phyloP scores from a whole-genome alignment of 441 rosid genomes.

The Populus hybrid region DNA sequence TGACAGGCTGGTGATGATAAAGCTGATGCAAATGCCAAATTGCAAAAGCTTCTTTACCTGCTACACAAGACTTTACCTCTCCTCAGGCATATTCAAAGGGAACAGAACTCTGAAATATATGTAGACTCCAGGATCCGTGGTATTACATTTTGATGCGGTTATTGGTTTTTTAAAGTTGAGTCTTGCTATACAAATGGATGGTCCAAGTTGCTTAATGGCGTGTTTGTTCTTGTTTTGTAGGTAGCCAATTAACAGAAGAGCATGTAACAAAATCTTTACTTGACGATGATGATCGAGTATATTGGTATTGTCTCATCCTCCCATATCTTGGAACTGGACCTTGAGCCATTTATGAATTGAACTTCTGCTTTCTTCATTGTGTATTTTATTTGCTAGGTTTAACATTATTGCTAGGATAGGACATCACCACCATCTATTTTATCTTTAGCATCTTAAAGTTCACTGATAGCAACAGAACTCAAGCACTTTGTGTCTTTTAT shows the following conservation, averaged over 20 bases:
- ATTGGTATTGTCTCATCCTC: constrained; percentile 39
- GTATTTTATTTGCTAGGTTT: constrained; percentile 21
- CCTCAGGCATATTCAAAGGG: constrained; percentile 41
- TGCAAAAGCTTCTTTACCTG: constrained; percentile 40
- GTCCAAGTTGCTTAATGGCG: constrained; percentile 10
- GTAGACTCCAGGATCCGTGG: constrained; percentile 39
- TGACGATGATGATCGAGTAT: constrained; percentile 54
- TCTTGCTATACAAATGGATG: background rate
- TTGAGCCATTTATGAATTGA: constrained; percentile 15
- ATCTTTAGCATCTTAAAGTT: background rate
- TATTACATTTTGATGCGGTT: constrained; percentile 19
- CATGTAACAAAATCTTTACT: constrained; percentile 27
- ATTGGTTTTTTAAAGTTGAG: background rate
- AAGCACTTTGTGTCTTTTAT: background rate
- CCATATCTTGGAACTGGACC: constrained; percentile 10
- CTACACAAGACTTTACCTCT: constrained; percentile 43
- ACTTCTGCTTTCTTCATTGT: background rate
- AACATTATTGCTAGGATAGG: constrained; percentile 14
- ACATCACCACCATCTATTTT: constrained; percentile 13
- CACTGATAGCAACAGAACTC: background rate
- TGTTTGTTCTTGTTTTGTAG: constrained; percentile 26
- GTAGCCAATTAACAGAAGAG: constrained; percentile 35
- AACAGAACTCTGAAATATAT: constrained; percentile 43
- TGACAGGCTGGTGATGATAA: constrained; percentile 32
- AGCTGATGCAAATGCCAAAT: constrained; percentile 27